A percentile compares a stretch with the other conserved stretches of the same genome.
Conservation (phyloP, 164 flowering plant species). For the Saururus chinensis region DNA sequence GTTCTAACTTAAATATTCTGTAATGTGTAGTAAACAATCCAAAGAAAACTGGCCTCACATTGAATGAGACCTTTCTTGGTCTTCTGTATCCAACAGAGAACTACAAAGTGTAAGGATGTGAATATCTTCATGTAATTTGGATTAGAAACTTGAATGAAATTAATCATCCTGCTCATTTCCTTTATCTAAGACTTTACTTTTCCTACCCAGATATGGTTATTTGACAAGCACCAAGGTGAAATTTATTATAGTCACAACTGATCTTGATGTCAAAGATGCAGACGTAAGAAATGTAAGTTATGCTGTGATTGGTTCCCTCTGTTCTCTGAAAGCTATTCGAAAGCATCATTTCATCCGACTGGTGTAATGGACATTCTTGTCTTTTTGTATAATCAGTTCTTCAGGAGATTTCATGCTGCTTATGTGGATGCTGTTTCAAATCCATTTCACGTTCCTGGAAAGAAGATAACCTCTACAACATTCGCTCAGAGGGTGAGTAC, state of each 20-base stretch:
- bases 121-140: background rate
- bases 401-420: conserved; percentile 88
- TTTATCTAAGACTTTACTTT: background rate
- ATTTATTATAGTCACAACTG: conserved; percentile 87
- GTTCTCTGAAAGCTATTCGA: background rate
- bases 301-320: background rate
- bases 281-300: conserved; percentile 90
- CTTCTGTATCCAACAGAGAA: conserved; percentile 93
- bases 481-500: conserved; percentile 79
- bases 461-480: conserved; percentile 75
- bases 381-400: conserved; percentile 39
- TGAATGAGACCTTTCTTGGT: conserved; percentile 94
- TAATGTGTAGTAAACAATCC: conserved; percentile 76
- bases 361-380: background rate
- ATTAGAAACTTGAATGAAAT: no score
- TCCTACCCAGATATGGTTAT: conserved; percentile 74
- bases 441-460: conserved; percentile 96
- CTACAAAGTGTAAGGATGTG: conserved; percentile 80
- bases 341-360: background rate
- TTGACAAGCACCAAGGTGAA: conserved; percentile 96
- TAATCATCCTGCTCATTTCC: no score
- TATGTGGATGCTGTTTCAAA: conserved; percentile 97
- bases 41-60: conserved; percentile 63
- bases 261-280: conserved; percentile 84
- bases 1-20: background rate